phyloP scores from a whole-genome alignment of 805 yeast genomes.

The Candida caryicola region DNA sequence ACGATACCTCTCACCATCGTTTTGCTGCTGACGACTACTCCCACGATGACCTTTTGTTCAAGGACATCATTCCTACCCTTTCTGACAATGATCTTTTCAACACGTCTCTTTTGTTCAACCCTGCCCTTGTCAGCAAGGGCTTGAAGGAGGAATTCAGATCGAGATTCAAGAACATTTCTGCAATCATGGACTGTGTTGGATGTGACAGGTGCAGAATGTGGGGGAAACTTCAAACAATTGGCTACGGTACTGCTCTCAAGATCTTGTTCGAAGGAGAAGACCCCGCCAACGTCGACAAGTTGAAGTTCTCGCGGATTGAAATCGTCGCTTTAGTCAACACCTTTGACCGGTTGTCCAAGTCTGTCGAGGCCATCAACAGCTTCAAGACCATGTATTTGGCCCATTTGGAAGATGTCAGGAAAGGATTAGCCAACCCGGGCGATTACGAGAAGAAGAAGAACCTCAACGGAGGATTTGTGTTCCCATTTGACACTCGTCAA shows the following conservation, averaged over 20 bases:
- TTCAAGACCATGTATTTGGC: conserved; percentile 57
- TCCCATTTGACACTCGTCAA: conserved; percentile 29
- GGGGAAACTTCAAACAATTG: conserved; percentile 97
- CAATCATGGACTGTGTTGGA: conserved; percentile 97
- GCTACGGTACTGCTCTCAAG: conserved; percentile 95
- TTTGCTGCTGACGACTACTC: conserved; percentile 46
- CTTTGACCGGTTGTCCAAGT: conserved; percentile 85
- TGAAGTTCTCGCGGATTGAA: conserved; percentile 72
- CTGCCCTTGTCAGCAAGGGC: conserved; percentile 41
- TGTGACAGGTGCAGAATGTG: conserved; percentile 97
- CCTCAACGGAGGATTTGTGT: conserved; percentile 28
- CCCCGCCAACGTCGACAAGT: conserved; percentile 50
- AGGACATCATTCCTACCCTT: conserved; percentile 39
- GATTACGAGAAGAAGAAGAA: conserved; percentile 34
- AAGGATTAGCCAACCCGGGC: conserved; percentile 39
- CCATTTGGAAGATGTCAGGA: conserved; percentile 40
- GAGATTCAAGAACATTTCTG: conserved; percentile 85
- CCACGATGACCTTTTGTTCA: conserved; percentile 28
- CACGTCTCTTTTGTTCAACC: conserved; percentile 45
- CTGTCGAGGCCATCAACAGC: conserved; percentile 68
- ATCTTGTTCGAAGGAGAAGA: conserved; percentile 74
- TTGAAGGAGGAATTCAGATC: conserved; percentile 83
- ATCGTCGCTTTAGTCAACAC: conserved; percentile 89
- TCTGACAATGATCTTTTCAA: conserved; percentile 43
- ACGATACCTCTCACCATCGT: conserved; percentile 21